phyloP scores from a whole-genome alignment of 108 stramenopile genomes.

The Poteriospumella lacustris region DNA sequence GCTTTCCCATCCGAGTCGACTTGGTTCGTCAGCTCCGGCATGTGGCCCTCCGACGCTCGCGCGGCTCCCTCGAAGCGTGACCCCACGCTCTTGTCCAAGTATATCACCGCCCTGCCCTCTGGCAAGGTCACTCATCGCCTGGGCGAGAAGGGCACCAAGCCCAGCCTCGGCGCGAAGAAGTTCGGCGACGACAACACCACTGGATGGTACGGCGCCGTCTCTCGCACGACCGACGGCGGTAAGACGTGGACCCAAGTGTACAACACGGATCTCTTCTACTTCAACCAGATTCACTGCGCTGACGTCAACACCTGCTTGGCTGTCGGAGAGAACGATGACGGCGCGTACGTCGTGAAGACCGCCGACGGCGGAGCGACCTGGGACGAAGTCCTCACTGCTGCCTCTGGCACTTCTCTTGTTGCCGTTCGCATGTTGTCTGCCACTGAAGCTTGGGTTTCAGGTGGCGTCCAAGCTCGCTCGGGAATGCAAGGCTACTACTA shows the following conservation, averaged over 20 bases:
- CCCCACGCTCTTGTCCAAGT: background rate
- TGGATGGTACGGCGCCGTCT: background rate
- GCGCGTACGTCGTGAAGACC: background rate
- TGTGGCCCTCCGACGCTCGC: background rate
- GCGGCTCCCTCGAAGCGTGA: too few relatives aligned
- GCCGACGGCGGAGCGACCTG: background rate
- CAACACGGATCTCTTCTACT: background rate
- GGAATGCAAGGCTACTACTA: background rate
- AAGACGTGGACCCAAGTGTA: conserved; percentile 19
- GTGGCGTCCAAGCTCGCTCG: background rate
- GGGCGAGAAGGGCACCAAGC: background rate
- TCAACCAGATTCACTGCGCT: background rate
- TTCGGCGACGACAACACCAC: background rate
- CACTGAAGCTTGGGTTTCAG: conserved; percentile 4
- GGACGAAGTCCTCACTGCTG: background rate
- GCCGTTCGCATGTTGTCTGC: background rate
- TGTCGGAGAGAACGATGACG: background rate
- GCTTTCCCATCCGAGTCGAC: background rate
- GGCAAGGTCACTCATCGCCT: background rate
- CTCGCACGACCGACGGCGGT: background rate
- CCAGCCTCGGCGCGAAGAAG: background rate
- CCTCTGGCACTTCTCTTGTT: background rate
- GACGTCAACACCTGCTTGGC: background rate
- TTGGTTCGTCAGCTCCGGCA: conserved; percentile 6
- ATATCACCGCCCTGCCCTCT: background rate